Evolutionary conservation across 805 yeast species (phyloP), one percentile per base, ranked within the genome.

Genomic region (Lachancea thermotolerans): DNA sequence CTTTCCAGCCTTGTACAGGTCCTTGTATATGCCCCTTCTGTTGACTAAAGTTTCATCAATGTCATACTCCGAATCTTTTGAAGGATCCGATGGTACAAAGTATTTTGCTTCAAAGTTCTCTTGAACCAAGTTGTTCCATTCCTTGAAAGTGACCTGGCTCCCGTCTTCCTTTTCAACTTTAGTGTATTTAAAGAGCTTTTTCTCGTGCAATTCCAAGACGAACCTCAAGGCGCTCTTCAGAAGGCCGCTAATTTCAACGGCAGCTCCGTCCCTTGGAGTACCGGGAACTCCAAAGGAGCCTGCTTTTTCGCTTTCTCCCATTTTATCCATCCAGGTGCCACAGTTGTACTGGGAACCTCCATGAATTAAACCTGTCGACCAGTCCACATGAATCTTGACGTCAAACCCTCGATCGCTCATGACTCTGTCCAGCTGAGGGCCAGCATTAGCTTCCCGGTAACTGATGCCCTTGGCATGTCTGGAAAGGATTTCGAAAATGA

Each of bases 271-370:
- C 60, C 99, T 77, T 18, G 99, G 98, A 0, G 98, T 91, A 1
- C 98, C 99, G 1, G 99, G 99, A 31, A 78, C 71, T n/a, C 99
- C 99, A 54, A 82, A 85, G 48, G 79, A 82, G 1, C 84, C 82
- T 0, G 98, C 96, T 45, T 67, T 72, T 31, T 65, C 79, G 58
- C 95, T 85, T 68, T 93, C 98, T 21, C 99, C 99, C 98, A 91
- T 91, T 68, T 91, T 91, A 67, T 91, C 99, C 96, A 90, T 91
- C 99, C 99, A 91, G 0, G 99, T 93, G 17, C 99, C 99, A 69
- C 99, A 91, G 61, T 91, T 91, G 62, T 68, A 78, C 64, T 85
- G 95, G 40, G 86, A 85, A 1, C 99, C 98, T 38, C 98, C 99
- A 62, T 79, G 84, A 3, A 90, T 70, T 28, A 93, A 68, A 1